phyloP scores from a whole-genome alignment of 441 rosid species.

The Adansonia grandidieri region DNA sequence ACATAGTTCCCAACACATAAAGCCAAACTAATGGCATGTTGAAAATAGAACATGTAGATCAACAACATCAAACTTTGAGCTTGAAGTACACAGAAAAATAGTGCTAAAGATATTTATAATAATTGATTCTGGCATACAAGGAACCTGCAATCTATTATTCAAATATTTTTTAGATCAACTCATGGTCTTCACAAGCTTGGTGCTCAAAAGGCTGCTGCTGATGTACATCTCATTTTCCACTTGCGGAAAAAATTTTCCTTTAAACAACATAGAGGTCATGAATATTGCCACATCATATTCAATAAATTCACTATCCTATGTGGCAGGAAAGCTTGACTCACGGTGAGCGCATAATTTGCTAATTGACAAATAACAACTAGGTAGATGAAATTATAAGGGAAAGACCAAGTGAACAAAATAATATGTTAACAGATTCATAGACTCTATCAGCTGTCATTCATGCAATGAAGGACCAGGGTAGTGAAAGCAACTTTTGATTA shows the following conservation, averaged over 20 bases:
- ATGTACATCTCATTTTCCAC: constrained; percentile 12
- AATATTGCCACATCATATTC: background rate
- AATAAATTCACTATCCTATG: background rate
- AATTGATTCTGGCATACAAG: background rate
- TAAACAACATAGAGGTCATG: background rate
- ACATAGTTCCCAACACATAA: background rate
- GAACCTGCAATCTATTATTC: background rate
- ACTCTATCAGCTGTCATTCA: background rate
- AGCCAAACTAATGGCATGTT: background rate
- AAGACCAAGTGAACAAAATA: constrained; percentile 16
- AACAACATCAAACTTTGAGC: background rate
- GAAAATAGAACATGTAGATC: constrained; percentile 6
- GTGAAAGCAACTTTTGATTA: background rate
- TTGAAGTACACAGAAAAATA: background rate
- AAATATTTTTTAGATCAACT: background rate
- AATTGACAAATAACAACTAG: constrained; percentile 2
- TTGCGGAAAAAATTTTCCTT: background rate
- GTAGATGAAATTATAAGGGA: background rate
- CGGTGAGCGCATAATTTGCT: background rate
- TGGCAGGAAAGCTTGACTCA: background rate
- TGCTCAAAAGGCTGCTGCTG: background rate
- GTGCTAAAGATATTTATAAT: background rate
- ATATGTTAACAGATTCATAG: background rate
- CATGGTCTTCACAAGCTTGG: background rate
- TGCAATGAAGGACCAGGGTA: background rate